Evolutionary conservation across 2,329 filamentous ascomycete genomes (phyloP).

Genomic region (Karstenula rhodostoma): DNA sequence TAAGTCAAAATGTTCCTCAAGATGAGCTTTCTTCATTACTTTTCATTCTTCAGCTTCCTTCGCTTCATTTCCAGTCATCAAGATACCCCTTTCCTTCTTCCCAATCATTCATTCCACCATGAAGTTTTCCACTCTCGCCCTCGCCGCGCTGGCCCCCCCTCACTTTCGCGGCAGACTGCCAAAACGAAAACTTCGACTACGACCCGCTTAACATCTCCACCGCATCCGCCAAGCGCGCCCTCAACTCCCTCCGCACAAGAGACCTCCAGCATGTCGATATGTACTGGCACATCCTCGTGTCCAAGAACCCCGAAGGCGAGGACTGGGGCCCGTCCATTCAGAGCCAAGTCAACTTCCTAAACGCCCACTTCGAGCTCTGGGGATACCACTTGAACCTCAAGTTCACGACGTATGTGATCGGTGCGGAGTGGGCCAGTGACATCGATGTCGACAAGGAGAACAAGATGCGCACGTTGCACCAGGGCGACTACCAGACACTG

Average conservation of each 20-base stretch:
- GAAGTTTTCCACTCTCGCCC: conserved; percentile 19
- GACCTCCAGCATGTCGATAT: conserved; percentile 20
- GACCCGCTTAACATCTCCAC: conserved; percentile 24
- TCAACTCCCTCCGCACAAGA: conserved; percentile 22
- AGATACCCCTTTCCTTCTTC: conserved; percentile 12
- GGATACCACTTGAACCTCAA: conserved; percentile 25
- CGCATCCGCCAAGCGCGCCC: conserved; percentile 9
- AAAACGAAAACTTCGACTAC: conserved; percentile 23
- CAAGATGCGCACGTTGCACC: conserved; percentile 60
- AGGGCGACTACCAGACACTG: conserved; percentile 59
- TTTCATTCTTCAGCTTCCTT: neutral
- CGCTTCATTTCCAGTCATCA: neutral
- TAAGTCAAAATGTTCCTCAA: neutral
- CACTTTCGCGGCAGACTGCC: conserved; percentile 15
- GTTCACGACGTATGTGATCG: conserved; percentile 19
- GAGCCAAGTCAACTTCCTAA: conserved; percentile 22
- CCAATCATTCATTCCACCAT: conserved; percentile 16
- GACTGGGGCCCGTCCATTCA: conserved; percentile 19
- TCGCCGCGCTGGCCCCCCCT: conserved; percentile 16
- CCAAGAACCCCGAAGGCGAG: conserved; percentile 17
- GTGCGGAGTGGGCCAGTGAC: conserved; percentile 25
- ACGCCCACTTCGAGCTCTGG: conserved; percentile 23
- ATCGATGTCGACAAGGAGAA: conserved; percentile 22
- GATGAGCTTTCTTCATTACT: neutral
- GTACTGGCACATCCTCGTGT: conserved; percentile 23